Evolutionary conservation across 2,329 filamentous ascomycete species (phyloP), one percentile per base, ranked within the genome.

Genomic region (Colletotrichum scovillei): DNA sequence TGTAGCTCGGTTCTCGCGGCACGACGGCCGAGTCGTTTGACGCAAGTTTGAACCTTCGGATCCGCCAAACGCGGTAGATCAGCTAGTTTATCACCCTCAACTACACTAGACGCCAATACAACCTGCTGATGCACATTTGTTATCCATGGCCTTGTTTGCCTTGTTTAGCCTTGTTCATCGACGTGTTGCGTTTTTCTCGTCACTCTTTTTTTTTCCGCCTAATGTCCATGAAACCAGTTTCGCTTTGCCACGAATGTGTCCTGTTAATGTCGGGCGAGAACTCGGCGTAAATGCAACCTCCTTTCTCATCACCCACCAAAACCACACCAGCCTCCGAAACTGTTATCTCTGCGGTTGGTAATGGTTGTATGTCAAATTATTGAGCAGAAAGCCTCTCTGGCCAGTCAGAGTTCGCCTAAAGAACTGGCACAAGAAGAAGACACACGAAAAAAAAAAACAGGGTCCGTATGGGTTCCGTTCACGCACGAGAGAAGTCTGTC

Each of bases 361-460:
- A 71, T 71, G 68, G 26, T 32, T 67, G 42, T 35, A 67, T 71
- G 68, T 71, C 68, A 71, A 35, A 16, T 42, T 32, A 59, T 60
- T 46, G 52, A 67, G n/a, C 11, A 16, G 22, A n/a, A 11, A 55
- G 22, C 5, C 6, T n/a, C 30, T 4, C 55, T 62, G 55, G 30
- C 68, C 68, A 67, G 63, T 70, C 68, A 70, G 24, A 35, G 42
- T 32, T 19, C 9, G n/a, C 14, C 14, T 19, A 59, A 58, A 28
- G 22, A 49, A 49, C 42, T n/a, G 42, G 55, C 62, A 42, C 28
- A n/a, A 53, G 24, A 57, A 9, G 53, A 56, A 63, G 42, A 49
- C 16, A n/a, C 42, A 49, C 7, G 14, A 9, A 49, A 60, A 58
- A 69, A 70, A 42, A 58, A 69, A 70, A 42, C 2, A 46, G 38